Conservation (phyloP, 345 rosid genomes). For the Populus deltoides region DNA sequence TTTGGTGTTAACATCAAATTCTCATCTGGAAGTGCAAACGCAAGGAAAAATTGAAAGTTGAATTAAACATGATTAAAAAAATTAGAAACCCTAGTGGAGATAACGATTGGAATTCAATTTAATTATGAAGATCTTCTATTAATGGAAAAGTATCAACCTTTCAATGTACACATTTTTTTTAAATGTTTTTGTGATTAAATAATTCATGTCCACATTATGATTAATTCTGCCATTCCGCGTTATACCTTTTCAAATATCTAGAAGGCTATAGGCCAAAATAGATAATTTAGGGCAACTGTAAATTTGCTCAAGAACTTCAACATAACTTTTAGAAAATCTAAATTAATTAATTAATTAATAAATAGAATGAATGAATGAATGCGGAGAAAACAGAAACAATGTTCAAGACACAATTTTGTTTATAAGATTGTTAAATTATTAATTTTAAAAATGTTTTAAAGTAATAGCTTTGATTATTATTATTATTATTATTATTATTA, state of each 20-base stretch:
- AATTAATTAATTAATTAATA: too few relatives aligned
- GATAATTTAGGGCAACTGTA: background rate
- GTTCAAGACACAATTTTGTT: too few relatives aligned
- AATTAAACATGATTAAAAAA: background rate
- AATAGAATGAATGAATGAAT: background rate
- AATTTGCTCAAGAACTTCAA: background rate
- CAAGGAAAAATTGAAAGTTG: background rate
- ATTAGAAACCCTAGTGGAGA: background rate
- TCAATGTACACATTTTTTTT: background rate
- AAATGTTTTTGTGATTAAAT: background rate
- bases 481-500: too few relatives aligned
- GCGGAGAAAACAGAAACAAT: background rate
- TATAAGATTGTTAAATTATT: too few relatives aligned
- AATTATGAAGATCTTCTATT: background rate
- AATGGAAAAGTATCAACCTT: background rate
- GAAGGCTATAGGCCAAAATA: background rate
- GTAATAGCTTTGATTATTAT: too few relatives aligned
- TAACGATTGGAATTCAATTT: background rate
- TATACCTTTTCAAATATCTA: background rate
- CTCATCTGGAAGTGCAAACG: background rate
- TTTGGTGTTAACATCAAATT: background rate
- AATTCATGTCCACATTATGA: background rate
- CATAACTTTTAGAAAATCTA: background rate
- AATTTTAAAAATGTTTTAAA: too few relatives aligned
- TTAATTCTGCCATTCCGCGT: background rate